These are phyloP conservation scores for Boletellus ananas DNA, from an alignment of 768 basidiomycete genomes.

Conservation along the genomic window DNA sequence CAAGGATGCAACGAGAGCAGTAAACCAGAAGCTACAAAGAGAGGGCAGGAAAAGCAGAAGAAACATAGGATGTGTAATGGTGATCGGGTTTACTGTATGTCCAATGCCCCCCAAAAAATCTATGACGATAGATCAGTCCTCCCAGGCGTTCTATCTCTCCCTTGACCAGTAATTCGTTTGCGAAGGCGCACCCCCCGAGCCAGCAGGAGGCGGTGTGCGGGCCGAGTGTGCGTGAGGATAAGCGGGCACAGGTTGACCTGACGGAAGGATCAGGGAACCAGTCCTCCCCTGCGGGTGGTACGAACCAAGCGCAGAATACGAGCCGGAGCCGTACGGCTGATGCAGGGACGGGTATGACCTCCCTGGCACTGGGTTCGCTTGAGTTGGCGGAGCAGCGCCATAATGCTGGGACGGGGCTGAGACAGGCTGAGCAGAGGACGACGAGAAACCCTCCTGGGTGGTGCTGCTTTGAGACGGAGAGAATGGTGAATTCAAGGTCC, in stretches of 20 bases:
- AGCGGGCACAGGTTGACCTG: slow-evolving; percentile 23
- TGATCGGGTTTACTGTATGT: neutral
- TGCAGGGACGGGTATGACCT: slow-evolving; percentile 29
- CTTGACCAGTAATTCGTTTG: slow-evolving; percentile 28
- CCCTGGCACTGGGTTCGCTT: slow-evolving; percentile 21
- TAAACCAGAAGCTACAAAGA: neutral
- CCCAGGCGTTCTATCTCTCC: slow-evolving; percentile 16
- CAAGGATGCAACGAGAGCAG: slow-evolving; percentile 11
- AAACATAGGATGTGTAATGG: slow-evolving; percentile 2
- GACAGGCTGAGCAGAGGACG: slow-evolving; percentile 32
- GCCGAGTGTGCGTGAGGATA: slow-evolving; percentile 26
- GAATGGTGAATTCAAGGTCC: slow-evolving; percentile 57
- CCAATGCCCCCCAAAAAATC: slow-evolving; percentile 10
- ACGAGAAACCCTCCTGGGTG: slow-evolving; percentile 30
- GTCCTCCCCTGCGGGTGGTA: slow-evolving; percentile 29
- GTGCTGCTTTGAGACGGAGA: slow-evolving; percentile 41
- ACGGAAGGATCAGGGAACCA: slow-evolving; percentile 11
- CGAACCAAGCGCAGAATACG: slow-evolving; percentile 12
- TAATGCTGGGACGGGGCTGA: slow-evolving; percentile 30
- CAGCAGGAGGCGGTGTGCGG: slow-evolving; percentile 26
- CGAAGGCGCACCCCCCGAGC: slow-evolving; percentile 22
- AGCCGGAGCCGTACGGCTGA: slow-evolving; percentile 20
- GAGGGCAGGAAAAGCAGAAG: neutral
- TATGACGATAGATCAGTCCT: slow-evolving; percentile 7
- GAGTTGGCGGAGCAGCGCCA: slow-evolving; percentile 17